Evolutionary conservation across 2,329 filamentous ascomycete genomes (phyloP), one percentile per base, ranked within the genome.

Genomic region (Cytospora paraplurivora): DNA sequence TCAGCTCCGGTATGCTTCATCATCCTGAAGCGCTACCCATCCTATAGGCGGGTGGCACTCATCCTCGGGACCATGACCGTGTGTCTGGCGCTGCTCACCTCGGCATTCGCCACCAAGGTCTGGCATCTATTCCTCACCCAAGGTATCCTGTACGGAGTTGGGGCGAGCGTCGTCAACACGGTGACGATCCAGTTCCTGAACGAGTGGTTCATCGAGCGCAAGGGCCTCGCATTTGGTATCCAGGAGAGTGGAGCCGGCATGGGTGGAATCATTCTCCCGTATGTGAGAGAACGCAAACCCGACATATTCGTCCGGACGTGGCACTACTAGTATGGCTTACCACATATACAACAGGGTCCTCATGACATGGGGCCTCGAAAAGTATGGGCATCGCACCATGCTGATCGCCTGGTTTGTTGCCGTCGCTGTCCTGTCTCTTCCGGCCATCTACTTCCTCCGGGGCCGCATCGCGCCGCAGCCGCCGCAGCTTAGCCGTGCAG

Each of bases 211-310:
- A 77, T 83, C 19, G 76, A 74, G 41, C 79, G 80, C 51, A 85
- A 85, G 57, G 84, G 85, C 1, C 73, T 88, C 41, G 85, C 85
- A 1, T 85, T 84, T 68, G 87, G 87, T 19, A 79, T 86, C 52
- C 85, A 89, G 79, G 87, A 83, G 81, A 81, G 79, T 12, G 79
- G 81, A 4, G 81, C 81, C 0, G 81, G 82, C 0, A 70, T 83
- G 7, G 80, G 78, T 0, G 83, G 83, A 49, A 77, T 83, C 41
- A 69, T 79, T 0, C 69, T 85, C 6, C 83, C 83, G n/a, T 76
- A 87, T 47, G 67, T 87, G 1, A 75, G 88, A 38, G 77, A 84
- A 56, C 27, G 27, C 27, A 27, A 27, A 4, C 27, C 27, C 27
- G 27, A 2, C 27, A 27, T 72, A 71, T 47, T 75, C 87, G 12